phyloP scores from a whole-genome alignment of 192 early-diverging fungal genomes.

The Spizellomyces punctatus region DNA sequence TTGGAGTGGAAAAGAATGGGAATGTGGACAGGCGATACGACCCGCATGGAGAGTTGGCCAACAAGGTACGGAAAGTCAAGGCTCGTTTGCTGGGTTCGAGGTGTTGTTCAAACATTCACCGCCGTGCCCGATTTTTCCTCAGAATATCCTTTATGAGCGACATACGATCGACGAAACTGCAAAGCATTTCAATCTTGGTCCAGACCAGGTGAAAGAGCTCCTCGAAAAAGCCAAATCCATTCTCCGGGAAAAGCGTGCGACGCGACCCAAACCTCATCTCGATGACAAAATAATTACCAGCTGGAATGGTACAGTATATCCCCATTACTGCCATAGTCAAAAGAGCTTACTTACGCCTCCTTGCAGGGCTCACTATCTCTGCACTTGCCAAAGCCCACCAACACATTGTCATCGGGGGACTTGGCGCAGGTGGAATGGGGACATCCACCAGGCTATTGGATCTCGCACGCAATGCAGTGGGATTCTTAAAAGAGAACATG shows the following conservation, averaged over 20 bases:
- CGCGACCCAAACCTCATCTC: slow-evolving; percentile 56
- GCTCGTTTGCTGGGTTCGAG: no score
- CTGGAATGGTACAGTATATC: slow-evolving; percentile 53
- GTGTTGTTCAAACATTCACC: no score
- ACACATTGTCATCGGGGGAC: slow-evolving; percentile 23
- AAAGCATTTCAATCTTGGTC: slow-evolving; percentile 27
- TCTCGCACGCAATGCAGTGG: slow-evolving; percentile 49
- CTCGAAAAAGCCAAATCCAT: slow-evolving; percentile 37
- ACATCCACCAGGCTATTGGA: slow-evolving; percentile 19
- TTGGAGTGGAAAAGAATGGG: slow-evolving; percentile 50
- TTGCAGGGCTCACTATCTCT: slow-evolving; percentile 60
- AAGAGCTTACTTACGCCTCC: background rate
- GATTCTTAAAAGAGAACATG: slow-evolving; percentile 49
- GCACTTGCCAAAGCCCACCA: slow-evolving; percentile 46
- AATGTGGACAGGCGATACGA: slow-evolving; percentile 58
- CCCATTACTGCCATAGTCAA: background rate
- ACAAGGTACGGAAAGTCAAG: slow-evolving; percentile 43
- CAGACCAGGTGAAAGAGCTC: slow-evolving; percentile 33
- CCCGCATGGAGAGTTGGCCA: slow-evolving; percentile 58
- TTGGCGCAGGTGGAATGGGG: slow-evolving; percentile 17
- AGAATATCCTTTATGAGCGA: slow-evolving; percentile 60
- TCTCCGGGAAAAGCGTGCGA: slow-evolving; percentile 45
- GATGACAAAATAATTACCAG: slow-evolving; percentile 67
- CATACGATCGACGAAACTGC: slow-evolving; percentile 47
- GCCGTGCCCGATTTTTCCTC: background rate